Conservation (phyloP, 2,329 filamentous ascomycete species). For the Plenodomus tracheiphilus region DNA sequence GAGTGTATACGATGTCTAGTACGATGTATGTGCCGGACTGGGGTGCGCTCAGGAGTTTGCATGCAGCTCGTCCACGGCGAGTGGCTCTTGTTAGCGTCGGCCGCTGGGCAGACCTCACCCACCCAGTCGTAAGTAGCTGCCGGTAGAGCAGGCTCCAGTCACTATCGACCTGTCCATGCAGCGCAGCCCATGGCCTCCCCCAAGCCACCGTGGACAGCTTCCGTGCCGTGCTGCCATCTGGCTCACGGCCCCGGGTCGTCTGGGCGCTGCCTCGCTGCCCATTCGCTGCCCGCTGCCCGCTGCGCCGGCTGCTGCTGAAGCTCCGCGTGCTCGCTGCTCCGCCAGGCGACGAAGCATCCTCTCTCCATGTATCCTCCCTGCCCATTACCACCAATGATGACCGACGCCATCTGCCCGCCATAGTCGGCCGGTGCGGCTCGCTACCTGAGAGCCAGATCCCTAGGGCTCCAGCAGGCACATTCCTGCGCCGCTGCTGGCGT, state of each 20-base stretch:
- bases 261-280: conserved; percentile 28
- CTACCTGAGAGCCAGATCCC: conserved; percentile 34
- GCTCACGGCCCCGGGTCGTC: conserved; percentile 22
- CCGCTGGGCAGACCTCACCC: conserved; percentile 15
- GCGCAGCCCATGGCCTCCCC: conserved; percentile 23
- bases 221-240: conserved; percentile 32
- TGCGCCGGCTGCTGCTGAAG: conserved; percentile 21
- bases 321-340: conserved; percentile 32
- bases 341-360: conserved; percentile 18
- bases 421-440: conserved; percentile 33
- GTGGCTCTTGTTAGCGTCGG: conserved; percentile 20
- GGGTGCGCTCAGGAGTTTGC: not conserved
- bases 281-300: conserved; percentile 17
- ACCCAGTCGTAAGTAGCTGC: too few species aligned
- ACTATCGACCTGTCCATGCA: conserved; percentile 22
- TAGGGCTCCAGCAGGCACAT: conserved; percentile 35
- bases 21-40: too few species aligned
- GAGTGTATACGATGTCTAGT: conserved; percentile 2
- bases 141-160: too few species aligned
- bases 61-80: not conserved
- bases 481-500: conserved; percentile 33
- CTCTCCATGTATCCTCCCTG: conserved; percentile 33
- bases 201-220: conserved; percentile 25
- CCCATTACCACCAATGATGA: conserved; percentile 39
- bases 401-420: conserved; percentile 33